Evolutionary conservation across 257 asterid genomes (phyloP), one percentile per base, ranked within the genome.

Genomic region (Solanum virginianum): DNA sequence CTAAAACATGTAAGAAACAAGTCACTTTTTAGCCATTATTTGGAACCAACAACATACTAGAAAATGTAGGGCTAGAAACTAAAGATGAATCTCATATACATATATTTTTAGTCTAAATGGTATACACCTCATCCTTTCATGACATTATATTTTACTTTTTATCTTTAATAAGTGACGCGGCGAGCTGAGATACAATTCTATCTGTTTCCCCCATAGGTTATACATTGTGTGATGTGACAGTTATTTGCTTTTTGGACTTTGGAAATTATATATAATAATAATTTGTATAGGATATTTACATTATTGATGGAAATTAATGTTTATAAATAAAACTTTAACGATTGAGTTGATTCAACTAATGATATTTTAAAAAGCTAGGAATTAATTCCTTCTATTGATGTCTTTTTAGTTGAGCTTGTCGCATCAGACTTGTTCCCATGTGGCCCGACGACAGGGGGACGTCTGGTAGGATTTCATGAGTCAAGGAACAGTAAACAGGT

Each of bases 121-220:
- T 69, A 65, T 79, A 87, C 88, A 41, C 82, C 87, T 88, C 90
- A 88, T 54, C 16, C 66, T 82, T 81, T 75, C 80, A 85, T 57
- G 14, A 57, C 84, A 22, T 8, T 24, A 49, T 15, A 68, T 8
- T 36, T 16, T 59, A 59, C n/a, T 8, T 69, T 69, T 39, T 17
- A 36, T 24, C 5, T 15, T 10, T 4, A 24, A 8, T 14, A 24
- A n/a, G 60, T 75, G 60, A 47, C 22, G 60, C 60, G 6, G 60
- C 8, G 15, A 14, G 8, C 43, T 51, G 47, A 77, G 43, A 36
- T 24, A 45, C 45, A 77, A 51, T 8, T 51, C 82, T 53, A 26
- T 29, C 5, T 75, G 62, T 16, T 32, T 7, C 13, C 41, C 24
- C 47, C 49, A 51, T 26, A 26, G 82, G 29, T 26, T 77, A 11